Percentiles rank a stretch among this genome's conserved stretches.
These are phyloP conservation scores for Pisolithus orientalis DNA, from an alignment of 768 basidiomycete species.

Conservation along the genomic window DNA sequence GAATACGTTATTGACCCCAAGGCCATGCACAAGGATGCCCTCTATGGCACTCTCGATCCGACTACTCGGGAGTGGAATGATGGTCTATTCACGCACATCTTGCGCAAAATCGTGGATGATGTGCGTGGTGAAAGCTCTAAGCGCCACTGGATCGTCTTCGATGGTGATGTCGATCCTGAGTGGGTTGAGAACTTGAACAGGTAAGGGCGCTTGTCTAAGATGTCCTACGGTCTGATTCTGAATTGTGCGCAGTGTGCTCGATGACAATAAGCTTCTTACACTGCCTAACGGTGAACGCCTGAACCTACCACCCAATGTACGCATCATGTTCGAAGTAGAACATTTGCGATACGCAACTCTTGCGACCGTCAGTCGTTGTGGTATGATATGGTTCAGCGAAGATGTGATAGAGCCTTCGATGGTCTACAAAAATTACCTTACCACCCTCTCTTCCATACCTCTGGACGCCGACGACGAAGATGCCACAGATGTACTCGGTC, in stretches of 20 bases:
- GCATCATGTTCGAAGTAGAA: slow-evolving; percentile 99
- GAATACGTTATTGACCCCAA: slow-evolving; percentile 98
- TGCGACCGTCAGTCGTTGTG: slow-evolving; percentile 98
- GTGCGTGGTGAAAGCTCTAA: slow-evolving; percentile 96
- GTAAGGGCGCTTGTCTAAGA: slow-evolving; percentile 37
- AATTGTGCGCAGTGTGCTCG: slow-evolving; percentile 67
- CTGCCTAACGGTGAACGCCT: slow-evolving; percentile 97
- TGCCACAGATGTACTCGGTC: slow-evolving; percentile 50
- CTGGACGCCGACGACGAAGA: slow-evolving; percentile 92
- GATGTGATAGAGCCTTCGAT: slow-evolving; percentile 88
- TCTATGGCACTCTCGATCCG: slow-evolving; percentile 94
- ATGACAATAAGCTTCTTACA: slow-evolving; percentile 97
- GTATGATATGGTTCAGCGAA: slow-evolving; percentile 99
- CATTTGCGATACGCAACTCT: slow-evolving; percentile 94
- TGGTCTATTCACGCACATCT: slow-evolving; percentile 94
- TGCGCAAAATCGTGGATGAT: slow-evolving; percentile 97
- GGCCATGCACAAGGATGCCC: slow-evolving; percentile 96
- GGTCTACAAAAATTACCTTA: slow-evolving; percentile 87
- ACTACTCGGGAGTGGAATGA: slow-evolving; percentile 99
- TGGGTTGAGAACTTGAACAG: slow-evolving; percentile 99
- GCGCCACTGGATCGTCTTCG: slow-evolving; percentile 99
- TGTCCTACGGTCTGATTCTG: not conserved
- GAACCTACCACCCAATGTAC: slow-evolving; percentile 92
- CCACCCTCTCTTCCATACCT: slow-evolving; percentile 63
- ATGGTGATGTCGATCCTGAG: slow-evolving; percentile 98